Conservation (phyloP, 176 grass and related monocot species). For the Juncus inflexus region DNA sequence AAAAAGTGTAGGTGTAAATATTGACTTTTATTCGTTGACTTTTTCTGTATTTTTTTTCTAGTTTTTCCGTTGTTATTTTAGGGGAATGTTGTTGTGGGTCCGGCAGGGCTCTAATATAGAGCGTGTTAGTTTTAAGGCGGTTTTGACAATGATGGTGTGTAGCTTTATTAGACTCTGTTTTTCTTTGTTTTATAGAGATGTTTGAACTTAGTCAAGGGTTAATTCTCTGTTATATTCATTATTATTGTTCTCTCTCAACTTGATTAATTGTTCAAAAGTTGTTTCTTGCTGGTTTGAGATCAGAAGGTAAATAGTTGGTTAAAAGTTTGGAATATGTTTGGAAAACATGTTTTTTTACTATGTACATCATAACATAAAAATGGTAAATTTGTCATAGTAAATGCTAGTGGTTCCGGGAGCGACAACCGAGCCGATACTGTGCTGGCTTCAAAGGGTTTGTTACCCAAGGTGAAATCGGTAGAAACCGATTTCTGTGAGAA, state of each 20-base stretch:
- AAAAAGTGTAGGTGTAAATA: slow-evolving; percentile 55
- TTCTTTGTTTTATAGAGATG: slow-evolving; percentile 36
- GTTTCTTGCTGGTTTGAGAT: too few species aligned
- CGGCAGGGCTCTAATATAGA: slow-evolving; percentile 26
- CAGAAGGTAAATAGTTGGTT: too few species aligned
- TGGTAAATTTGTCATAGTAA: too few species aligned
- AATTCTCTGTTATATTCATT: slow-evolving; percentile 12
- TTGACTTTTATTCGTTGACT: slow-evolving; percentile 30
- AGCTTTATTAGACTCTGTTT: slow-evolving; percentile 22
- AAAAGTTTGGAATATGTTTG: too few species aligned
- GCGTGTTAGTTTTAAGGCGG: slow-evolving; percentile 29
- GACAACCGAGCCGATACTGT: too few species aligned
- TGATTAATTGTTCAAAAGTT: too few species aligned
- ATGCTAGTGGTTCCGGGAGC: too few species aligned
- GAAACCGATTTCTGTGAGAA: too few species aligned
- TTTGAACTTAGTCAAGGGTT: slow-evolving; percentile 26
- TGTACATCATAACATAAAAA: too few species aligned
- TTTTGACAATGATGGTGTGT: slow-evolving; percentile 19
- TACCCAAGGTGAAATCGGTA: too few species aligned
- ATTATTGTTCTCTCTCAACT: not conserved
- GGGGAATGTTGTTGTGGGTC: slow-evolving; percentile 12
- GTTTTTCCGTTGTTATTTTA: not conserved
- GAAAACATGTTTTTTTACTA: too few species aligned
- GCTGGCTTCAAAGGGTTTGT: too few species aligned
- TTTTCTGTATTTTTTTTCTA: slow-evolving; percentile 14